Conservation (phyloP, 2,329 filamentous ascomycete species). For the Plenodomus tracheiphilus region DNA sequence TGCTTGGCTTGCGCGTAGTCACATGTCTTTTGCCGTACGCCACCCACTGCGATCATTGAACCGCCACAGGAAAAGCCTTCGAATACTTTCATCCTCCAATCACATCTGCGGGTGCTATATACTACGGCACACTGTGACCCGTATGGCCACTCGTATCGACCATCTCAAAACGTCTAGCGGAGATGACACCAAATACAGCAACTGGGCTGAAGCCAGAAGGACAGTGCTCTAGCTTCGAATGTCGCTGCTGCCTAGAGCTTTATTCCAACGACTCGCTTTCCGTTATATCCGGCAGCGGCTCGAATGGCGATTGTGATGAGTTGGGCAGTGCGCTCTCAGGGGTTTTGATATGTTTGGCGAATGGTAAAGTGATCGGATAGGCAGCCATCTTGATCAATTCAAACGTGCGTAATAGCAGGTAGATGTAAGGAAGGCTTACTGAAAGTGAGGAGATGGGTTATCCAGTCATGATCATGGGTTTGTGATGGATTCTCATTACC, state of each 20-base stretch:
- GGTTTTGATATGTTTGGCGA: neutral
- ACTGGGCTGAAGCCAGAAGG: constrained; percentile 1
- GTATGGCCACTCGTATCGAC: constrained; percentile 8
- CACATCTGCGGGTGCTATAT: constrained; percentile 1
- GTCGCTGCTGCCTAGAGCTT: constrained; percentile 22
- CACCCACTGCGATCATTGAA: no score
- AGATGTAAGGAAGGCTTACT: no score
- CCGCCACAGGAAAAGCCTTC: no score
- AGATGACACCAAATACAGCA: constrained; percentile 1
- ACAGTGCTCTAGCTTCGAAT: constrained; percentile 12
- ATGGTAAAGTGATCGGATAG: neutral
- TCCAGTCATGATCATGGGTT: no score
- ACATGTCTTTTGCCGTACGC: neutral
- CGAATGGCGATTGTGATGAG: neutral
- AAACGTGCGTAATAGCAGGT: no score
- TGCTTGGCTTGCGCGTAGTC: neutral
- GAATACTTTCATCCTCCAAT: constrained; percentile 1
- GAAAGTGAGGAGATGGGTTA: no score
- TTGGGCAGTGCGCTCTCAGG: constrained; percentile 1
- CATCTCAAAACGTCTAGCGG: constrained; percentile 1
- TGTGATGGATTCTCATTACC: no score
- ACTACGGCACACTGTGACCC: constrained; percentile 1
- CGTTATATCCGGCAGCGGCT: neutral
- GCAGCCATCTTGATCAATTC: no score
- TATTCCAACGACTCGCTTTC: constrained; percentile 14